phyloP scores from a whole-genome alignment of 352 stramenopile genomes.

The Globisporangium barbulae region DNA sequence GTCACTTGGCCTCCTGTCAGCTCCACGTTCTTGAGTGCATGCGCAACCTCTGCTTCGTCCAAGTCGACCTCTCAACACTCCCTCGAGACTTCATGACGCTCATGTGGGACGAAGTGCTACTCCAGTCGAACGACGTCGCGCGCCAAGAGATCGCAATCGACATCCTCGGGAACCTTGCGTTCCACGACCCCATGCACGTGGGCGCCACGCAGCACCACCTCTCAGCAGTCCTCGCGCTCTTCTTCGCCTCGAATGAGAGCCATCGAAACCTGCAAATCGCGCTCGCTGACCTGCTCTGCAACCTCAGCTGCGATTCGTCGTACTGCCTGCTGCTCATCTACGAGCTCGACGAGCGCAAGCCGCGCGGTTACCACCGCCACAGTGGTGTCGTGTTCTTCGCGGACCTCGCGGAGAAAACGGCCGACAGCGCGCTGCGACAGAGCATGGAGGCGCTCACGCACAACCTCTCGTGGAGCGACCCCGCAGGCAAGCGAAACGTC shows the following conservation, averaged over 20 bases:
- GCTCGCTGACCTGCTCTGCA: constrained; percentile 55
- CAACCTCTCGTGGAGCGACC: constrained; percentile 75
- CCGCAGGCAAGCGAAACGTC: constrained; percentile 53
- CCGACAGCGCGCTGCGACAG: constrained; percentile 38
- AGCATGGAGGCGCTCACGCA: constrained; percentile 67
- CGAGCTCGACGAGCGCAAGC: constrained; percentile 58
- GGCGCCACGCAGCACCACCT: constrained; percentile 30
- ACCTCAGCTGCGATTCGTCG: constrained; percentile 46
- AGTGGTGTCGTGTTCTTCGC: constrained; percentile 62
- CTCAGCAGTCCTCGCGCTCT: constrained; percentile 25
- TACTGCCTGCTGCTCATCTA: constrained; percentile 61
- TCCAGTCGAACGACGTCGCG: constrained; percentile 18
- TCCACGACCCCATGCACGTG: constrained; percentile 13
- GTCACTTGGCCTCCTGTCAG: constrained; percentile 15
- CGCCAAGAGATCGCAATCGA: constrained; percentile 34
- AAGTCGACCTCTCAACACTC: constrained; percentile 12
- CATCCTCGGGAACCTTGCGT: constrained; percentile 38
- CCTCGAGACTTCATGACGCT: constrained; percentile 18
- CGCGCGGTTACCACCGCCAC: constrained; percentile 31
- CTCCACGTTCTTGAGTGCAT: constrained; percentile 39
- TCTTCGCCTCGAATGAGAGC: constrained; percentile 22
- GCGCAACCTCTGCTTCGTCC: constrained; percentile 47
- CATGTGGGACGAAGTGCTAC: constrained; percentile 26
- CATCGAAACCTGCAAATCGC: constrained; percentile 30
- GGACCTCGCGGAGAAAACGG: constrained; percentile 37